Evolutionary conservation across 306 rosid genomes (phyloP).

Genomic region (Albizia julibrissin): DNA sequence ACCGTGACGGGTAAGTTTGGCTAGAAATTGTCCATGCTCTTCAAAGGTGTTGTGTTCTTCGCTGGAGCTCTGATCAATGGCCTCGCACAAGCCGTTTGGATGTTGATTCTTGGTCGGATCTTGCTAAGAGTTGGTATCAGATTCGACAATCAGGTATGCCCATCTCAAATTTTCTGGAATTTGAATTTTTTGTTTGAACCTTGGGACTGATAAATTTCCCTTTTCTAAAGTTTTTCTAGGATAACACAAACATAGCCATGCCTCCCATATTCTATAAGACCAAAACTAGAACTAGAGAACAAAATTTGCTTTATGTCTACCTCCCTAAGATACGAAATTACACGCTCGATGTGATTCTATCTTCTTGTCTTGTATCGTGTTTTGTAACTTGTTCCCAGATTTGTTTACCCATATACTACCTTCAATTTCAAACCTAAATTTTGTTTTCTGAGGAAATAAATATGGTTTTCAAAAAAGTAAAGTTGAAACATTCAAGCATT

Average conservation of each 20-base stretch:
- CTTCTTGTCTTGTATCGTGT: constrained; percentile 4
- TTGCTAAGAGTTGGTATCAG: constrained; percentile 93
- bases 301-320: not conserved
- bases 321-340: too few species aligned
- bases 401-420: not conserved
- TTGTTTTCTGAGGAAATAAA: not conserved
- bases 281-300: not conserved
- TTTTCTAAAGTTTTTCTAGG: not conserved
- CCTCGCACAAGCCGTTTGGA: constrained; percentile 59
- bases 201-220: not conserved
- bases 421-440: not conserved
- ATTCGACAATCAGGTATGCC: constrained; percentile 81
- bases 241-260: constrained; percentile 1
- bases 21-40: constrained; percentile 73
- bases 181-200: not conserved
- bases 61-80: constrained; percentile 80
- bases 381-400: constrained; percentile 27
- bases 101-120: constrained; percentile 86
- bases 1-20: constrained; percentile 74
- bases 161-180: not conserved
- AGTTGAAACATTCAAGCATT: not conserved
- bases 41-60: constrained; percentile 74
- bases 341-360: constrained; percentile 20
- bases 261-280: constrained; percentile 25
- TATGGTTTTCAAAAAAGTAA: too few species aligned